Base-by-base conservation (phyloP, 441 rosid species). In the Brassica balearica region DNA sequence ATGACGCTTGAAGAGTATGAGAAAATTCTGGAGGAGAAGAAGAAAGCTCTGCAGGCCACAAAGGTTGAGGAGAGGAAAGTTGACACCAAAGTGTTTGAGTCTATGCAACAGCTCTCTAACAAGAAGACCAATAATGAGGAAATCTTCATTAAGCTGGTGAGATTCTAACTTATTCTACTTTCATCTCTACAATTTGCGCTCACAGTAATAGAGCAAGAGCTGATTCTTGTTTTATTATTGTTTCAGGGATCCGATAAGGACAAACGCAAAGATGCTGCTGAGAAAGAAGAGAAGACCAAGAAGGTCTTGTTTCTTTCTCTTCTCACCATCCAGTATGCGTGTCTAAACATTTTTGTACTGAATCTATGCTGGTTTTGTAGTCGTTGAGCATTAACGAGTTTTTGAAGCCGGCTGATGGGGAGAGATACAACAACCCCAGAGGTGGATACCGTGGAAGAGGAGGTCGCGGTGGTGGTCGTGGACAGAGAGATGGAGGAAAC, bases 1-100 rank as follows among this genome's bases (percentile, higher is more conserved):
- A 96, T 96, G 99, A 92, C 98, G 0, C 51, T 94, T 71, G 97
- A 92, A 69, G 98, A 94, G 87, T 94, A 96, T 82, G 91, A 94
- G 87, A 92, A 92, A 72, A 84, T 96, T 46, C 89, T 73, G 46
- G 97, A 91, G 69, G 97, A 92, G 84, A 91, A 88, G 81, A 90
- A 93, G 84, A 96, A 96, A 81, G 88, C 85, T 64, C 80, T 96
- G 78, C 90, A 84, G 63, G 87, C 90, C 8, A 73, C 81, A 46
- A 94, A 91, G 84, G 67, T 88, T 14, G 92, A 89, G 85, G 96
- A 88, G 77, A 87, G 97, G 85, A 94, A 90, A 77, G 94, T 92
- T 64, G 94, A 84, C 59, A 79, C 82, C 68, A 92, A 94, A 56
- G 83, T 67, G 83, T 81, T 81, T 1, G 83, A 76, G 75, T 67